Evolutionary conservation across 257 asterid genomes (phyloP), one percentile per base, ranked within the genome.

Genomic region (Gardenia jasminoides): DNA sequence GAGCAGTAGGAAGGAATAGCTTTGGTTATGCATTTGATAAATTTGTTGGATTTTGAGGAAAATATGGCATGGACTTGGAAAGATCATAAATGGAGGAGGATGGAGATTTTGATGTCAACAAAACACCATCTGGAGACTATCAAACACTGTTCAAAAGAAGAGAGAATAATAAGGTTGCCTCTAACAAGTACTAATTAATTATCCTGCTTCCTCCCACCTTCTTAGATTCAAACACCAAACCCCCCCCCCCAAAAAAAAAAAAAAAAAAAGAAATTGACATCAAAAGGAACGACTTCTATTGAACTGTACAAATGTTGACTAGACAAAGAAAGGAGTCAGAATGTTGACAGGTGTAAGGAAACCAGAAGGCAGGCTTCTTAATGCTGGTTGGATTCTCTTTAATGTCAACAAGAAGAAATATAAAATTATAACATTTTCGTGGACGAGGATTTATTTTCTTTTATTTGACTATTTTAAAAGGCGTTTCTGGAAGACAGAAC

Each of bases 21-120:
- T 46, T 50, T 17, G 82, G 56, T 48, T 26, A 26, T 80, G 70
- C 86, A 83, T 83, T 58, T 78, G 0, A 1, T 58, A 10, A 58
- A 58, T 30, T 44, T 1, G 20, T 8, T 48, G 48, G 46, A 20
- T 50, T 30, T 36, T 30, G 56, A 24, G 67, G n/a, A 74, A 36
- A 54, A 61, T n/a, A 28, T 7, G 43, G 19, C 17, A 44, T 31
- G 66, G 43, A n/a, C 24, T 64, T 76, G 65, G 41, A 22, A 33
- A 0, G 47, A 67, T 17, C 36, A 48, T 24, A n/a, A 30, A 46
- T 47, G 9, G 41, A 44, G n/a, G 16, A 39, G 46, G 46, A 11
- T 12, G 70, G 46, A 5, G 20, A 33, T 3, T 50, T 30, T 10
- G 33, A 54, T 36, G 62, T 58, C 1, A 41, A 4, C 15, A 52